Evolutionary conservation across 164 flowering plant species (phyloP), one percentile per base, ranked within the genome.

Genomic region (Buxus sempervirens): DNA sequence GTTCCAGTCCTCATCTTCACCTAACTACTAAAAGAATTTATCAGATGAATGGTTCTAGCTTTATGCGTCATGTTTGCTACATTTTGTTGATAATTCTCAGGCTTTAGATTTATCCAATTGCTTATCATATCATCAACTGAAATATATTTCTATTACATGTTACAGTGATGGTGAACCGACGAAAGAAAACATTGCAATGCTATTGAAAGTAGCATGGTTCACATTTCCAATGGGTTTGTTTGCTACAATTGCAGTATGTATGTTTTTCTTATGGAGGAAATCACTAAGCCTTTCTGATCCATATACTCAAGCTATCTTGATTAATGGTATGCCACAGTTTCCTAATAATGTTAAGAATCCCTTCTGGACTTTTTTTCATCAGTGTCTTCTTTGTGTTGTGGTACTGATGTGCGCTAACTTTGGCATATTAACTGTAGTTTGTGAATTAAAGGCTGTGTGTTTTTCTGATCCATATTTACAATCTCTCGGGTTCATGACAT

Each of bases 201-300:
- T 89, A 51, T 59, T 89, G 78, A 83, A 78, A 79, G 80, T 87
- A 60, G 89, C 95, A 10, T 86, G 92, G 92, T 62, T 82, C 68
- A 78, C 85, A 72, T 58, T 89, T 42, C 95, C 92, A 21, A 72
- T 84, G 65, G 95, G 95, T 72, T 59, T 83, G 64, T 3, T 77
- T 71, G 55, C 85, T 63, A 86, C 90, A 58, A 14, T 71, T 54
- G 71, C 64, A 20, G 83, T 80, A 57, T 82, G 85, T 54, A 0
- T 58, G 24, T 64, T 77, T 54, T 68, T 85, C 64, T 84, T 87
- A 71, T 83, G 89, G 88, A 78, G 79, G 85, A 83, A 81, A 70
- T 64, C 48, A 14, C 72, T 87, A 55, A 82, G 70, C 71, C 64
- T 72, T 59, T 82, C 85, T 45, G 74, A 78, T 65, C 73, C 84